Evolutionary conservation across 345 rosid genomes (phyloP).

Genomic region (Populus alba): DNA sequence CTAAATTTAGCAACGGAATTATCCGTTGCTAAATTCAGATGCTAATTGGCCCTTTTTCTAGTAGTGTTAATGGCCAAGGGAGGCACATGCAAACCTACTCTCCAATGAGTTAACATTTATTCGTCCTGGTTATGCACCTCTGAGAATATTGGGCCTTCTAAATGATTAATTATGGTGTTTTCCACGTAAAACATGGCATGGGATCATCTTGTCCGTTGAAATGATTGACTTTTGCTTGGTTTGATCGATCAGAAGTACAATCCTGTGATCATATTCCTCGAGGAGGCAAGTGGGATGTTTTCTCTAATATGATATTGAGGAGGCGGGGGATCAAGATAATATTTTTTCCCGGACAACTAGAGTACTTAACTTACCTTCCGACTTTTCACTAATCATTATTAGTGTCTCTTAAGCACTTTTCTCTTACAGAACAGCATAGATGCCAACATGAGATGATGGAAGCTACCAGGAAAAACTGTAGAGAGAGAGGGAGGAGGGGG

Average conservation of each 20-base stretch:
- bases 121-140: not conserved
- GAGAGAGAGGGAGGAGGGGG: conserved; percentile 4
- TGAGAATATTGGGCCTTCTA: not conserved
- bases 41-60: no score
- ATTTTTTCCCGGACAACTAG: not conserved
- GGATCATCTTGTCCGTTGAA: not conserved
- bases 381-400: conserved; percentile 30
- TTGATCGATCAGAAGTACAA: not conserved
- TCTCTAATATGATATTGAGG: no score
- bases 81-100: not conserved
- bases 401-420: conserved; percentile 11
- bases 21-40: no score
- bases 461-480: conserved; percentile 11
- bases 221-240: not conserved
- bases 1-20: no score
- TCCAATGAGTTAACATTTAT: not conserved
- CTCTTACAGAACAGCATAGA: conserved; percentile 4
- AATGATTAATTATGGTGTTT: not conserved
- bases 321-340: no score
- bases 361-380: not conserved
- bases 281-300: no score
- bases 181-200: not conserved
- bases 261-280: no score
- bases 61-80: not conserved
- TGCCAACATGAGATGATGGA: conserved; percentile 26